Evolutionary conservation across 805 yeast genomes (phyloP), one percentile per base, ranked within the genome.

Genomic region (Wickerhamomyces chaumierensis): DNA sequence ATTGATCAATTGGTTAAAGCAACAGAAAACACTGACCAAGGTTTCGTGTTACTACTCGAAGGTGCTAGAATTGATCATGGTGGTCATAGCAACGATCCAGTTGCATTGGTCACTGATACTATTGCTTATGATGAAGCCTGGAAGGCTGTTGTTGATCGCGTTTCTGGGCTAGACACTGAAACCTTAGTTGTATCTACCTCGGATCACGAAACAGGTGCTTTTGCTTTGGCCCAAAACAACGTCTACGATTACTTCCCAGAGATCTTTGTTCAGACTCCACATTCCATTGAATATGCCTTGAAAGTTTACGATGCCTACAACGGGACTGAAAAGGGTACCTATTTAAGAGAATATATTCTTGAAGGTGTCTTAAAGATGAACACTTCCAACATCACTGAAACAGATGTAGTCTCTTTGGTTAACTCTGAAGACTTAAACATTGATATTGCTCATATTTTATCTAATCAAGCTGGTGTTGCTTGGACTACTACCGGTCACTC

Each of bases 401-500:
- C 65, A 1, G 95, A 85, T 42, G 56, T 78, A 16, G 52, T 58
- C 9, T 51, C 45, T 2, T 55, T 81, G 11, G 46, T 74, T 27
- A 45, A 56, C 5, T 50, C 63, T 19, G 49, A 55, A 21, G 45
- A 48, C 6, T 47, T 65, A 5, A 44, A 43, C 9, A 74, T 76
- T 41, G 63, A 67, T 28, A 58, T 86, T 41, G 78, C 81, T 52
- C 65, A 73, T 37, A 68, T 87, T 71, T 68, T 85, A 17, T 81
- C 94, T 2, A 50, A 60, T 14, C 71, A 92, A 41, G 84, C 96
- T 0, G 81, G 82, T 58, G 71, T 86, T 31, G 96, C 95, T 18
- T 88, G 95, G 95, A 71, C 94, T n/a, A 83, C 96, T 0, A 88
- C 83, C 49, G 96, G 95, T 23, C 97, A 88, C 59, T 78, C 94